Base-by-base conservation (phyloP, 192 early-diverging fungal genomes). In the Backusella liffmaniae region DNA sequence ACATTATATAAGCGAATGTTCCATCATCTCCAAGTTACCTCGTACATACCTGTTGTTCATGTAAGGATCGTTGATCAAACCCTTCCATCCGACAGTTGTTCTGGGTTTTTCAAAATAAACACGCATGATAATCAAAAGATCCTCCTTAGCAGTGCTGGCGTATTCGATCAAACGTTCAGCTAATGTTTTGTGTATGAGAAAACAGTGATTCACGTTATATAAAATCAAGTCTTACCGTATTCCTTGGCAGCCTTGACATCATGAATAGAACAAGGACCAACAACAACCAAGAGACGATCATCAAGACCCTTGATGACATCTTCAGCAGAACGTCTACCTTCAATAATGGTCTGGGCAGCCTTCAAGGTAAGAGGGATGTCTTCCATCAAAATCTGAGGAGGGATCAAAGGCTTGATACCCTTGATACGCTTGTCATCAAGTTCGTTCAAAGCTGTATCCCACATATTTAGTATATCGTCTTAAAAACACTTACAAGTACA, bases 51-150 rank as follows among this genome's bases (percentile, higher is more conserved):
- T 86, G 84, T 88, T 86, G 79, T 94, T 91, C 51, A 93, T 82
- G 29, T 86, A 83, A 26, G 93, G 92, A 73, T 93, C 93, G 78
- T 93, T 93, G 80, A 94, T 98, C 36, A 98, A 86, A 30, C 96
- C 97, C 82, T 97, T 97, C 96, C 96, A 98, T 18, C 96, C 96
- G 12, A 95, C 89, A 16, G 91, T 94, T 10, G 92, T 93, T 73
- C 93, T 86, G 12, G 94, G 94, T 80, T 95, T 95, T 82, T 94
- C 93, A 84, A 95, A 95, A 86, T 95, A 95, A 49, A 93, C 92
- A 66, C 94, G 87, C 94, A 95, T 95, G 35, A 95, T 80, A 32
- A 95, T 92, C 32, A 84, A 87, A 79, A 95, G 79, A 72, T 95
- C 93, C 16, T 88, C 86, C 36, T 74, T 72, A 2, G 70, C 70